Evolutionary conservation across 495 filamentous ascomycete species (phyloP).

Genomic region (Aspergillus bertholletiae): DNA sequence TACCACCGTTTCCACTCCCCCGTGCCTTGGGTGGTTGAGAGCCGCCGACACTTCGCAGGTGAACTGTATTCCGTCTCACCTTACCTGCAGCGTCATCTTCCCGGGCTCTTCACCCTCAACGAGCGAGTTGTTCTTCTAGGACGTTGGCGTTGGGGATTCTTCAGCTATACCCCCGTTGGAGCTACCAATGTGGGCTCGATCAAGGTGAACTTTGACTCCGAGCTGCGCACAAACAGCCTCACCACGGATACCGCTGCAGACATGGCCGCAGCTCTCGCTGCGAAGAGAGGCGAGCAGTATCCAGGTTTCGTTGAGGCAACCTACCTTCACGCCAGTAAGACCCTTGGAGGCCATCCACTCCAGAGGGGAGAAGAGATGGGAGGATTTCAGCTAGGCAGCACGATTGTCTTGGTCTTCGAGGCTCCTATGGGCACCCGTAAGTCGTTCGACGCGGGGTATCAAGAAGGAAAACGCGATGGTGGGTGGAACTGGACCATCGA

Average conservation of each 20-base stretch:
- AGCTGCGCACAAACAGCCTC: slow-evolving; percentile 88
- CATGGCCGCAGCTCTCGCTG: slow-evolving; percentile 71
- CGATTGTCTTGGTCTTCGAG: slow-evolving; percentile 95
- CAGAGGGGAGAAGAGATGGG: slow-evolving; percentile 94
- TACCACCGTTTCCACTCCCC: slow-evolving; percentile 99
- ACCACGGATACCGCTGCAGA: slow-evolving; percentile 88
- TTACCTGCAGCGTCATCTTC: slow-evolving; percentile 86
- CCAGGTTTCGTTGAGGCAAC: slow-evolving; percentile 87
- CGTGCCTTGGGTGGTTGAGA: slow-evolving; percentile 88
- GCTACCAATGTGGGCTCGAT: slow-evolving; percentile 99
- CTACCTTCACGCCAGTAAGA: slow-evolving; percentile 70
- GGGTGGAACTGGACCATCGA: slow-evolving; percentile 82
- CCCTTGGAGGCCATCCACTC: slow-evolving; percentile 80
- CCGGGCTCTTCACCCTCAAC: slow-evolving; percentile 93
- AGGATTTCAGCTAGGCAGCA: slow-evolving; percentile 93
- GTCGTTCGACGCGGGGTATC: slow-evolving; percentile 64
- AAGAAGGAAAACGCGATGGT: slow-evolving; percentile 49
- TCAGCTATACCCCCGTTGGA: slow-evolving; percentile 90
- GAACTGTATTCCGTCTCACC: slow-evolving; percentile 94
- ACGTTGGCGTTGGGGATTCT: slow-evolving; percentile 96
- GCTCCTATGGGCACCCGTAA: slow-evolving; percentile 66
- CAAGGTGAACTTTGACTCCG: slow-evolving; percentile 93
- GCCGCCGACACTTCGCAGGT: slow-evolving; percentile 90
- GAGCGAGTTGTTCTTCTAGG: slow-evolving; percentile 93
- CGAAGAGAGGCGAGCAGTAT: slow-evolving; percentile 72